Percentiles rank a stretch among this genome's conserved stretches.
Conservation (phyloP, 2,329 filamentous ascomycete species). For the Alternaria tenuissima region DNA sequence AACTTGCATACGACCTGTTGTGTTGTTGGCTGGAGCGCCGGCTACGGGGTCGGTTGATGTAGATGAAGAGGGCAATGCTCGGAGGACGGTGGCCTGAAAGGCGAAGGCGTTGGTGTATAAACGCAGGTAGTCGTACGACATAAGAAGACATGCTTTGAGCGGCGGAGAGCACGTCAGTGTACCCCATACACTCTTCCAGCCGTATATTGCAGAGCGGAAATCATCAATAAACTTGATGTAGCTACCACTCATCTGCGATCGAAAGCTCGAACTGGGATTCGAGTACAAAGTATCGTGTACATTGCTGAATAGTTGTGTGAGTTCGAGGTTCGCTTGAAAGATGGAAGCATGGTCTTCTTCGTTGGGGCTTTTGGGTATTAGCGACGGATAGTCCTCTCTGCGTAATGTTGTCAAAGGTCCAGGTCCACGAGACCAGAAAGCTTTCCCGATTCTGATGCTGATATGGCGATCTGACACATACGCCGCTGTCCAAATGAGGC, state of each 20-base stretch:
- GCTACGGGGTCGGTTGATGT: constrained; percentile 16
- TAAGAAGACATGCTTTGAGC: constrained; percentile 71
- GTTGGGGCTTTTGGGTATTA: constrained; percentile 65
- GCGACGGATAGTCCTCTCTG: constrained; percentile 72
- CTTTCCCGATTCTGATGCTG: constrained; percentile 74
- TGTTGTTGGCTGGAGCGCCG: constrained; percentile 2
- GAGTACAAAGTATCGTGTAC: constrained; percentile 78
- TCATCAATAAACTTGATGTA: constrained; percentile 81
- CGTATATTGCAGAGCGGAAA: constrained; percentile 72
- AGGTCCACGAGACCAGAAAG: constrained; percentile 77
- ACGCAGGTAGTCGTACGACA: constrained; percentile 76
- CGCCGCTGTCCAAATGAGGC: constrained; percentile 71
- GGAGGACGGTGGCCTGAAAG: constrained; percentile 72
- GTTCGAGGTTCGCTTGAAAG: constrained; percentile 74
- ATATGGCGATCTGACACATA: constrained; percentile 57
- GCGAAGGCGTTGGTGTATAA: constrained; percentile 80
- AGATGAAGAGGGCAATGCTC: constrained; percentile 49
- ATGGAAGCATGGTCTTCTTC: constrained; percentile 73
- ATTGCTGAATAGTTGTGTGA: constrained; percentile 76
- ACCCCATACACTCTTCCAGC: constrained; percentile 76
- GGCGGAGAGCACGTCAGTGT: constrained; percentile 70
- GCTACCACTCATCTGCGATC: constrained; percentile 74
- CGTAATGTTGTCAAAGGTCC: constrained; percentile 71
- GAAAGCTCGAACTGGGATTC: constrained; percentile 72
- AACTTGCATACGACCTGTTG: constrained; percentile 39